Base-by-base conservation (phyloP, 805 yeast species). In the Saturnispora zaruensis region DNA sequence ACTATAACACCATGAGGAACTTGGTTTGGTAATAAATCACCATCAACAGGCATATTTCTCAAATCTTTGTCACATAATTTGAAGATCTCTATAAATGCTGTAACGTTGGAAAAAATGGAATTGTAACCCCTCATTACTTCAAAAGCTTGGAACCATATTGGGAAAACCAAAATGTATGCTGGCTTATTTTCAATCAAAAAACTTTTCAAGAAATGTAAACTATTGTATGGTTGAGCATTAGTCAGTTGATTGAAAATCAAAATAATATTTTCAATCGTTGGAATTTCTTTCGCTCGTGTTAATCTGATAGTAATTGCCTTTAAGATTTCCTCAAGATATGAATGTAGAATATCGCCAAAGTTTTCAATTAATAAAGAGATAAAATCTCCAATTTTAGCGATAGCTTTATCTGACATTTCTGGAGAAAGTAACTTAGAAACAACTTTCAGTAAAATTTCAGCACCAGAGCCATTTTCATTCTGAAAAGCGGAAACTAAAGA, bases 141-240 rank as follows among this genome's bases (percentile, higher is more conserved):
- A 65, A 87, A 90, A 2, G 87, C 76, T 24, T 78, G 79, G 45
- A 91, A 75, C 98, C 98, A 93, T 46, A 85, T 82, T 2, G 83
- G 82, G 46, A 91, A 63, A 1, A 87, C 78, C 3, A 75, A 65
- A 23, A 69, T 68, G 8, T 89, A 68, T 1, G 84, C 82, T 24
- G 72, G 57, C 51, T 16, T 54, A 2, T 53, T 49, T 3, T 68
- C 67, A 16, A 58, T 26, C 37, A 47, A 40, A 50, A 77, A 67
- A 7, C 66, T 65, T 20, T 71, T 67, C 46, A 91, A 72, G 51
- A 87, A 81, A 37, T 78, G 71, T 2, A 90, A 66, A 34, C 87
- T 81, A 16, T 81, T 81, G 6, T 64, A 64, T 0, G 93, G 81
- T 36, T 89, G 80, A 2, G 73, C 63, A 36, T 78, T 68, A 3